phyloP scores from a whole-genome alignment of 139 green algal genomes.

The Chlorella sp. region DNA sequence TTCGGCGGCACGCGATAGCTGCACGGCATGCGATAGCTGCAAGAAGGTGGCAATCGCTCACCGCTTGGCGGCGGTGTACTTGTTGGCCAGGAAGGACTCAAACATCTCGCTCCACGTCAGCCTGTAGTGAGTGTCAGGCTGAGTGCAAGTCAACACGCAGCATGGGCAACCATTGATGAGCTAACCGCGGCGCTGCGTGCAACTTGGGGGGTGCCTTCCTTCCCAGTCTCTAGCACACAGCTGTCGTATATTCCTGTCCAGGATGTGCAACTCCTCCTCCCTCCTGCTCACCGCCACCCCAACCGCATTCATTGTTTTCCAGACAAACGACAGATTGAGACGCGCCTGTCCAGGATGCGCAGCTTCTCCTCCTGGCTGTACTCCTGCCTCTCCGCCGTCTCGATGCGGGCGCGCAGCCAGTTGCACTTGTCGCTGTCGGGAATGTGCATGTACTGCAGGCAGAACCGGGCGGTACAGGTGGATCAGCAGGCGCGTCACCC shows the following conservation, averaged over 20 bases:
- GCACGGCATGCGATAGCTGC: too few relatives aligned
- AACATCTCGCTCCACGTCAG: constrained; percentile 96
- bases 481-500: too few relatives aligned
- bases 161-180: too few relatives aligned
- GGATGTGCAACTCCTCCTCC: background rate
- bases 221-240: too few relatives aligned
- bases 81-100: constrained; percentile 97
- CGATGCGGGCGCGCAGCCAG: constrained; percentile 92
- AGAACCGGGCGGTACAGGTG: too few relatives aligned
- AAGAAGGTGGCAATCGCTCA: background rate
- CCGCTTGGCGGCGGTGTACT: constrained; percentile 90
- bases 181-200: too few relatives aligned
- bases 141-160: too few relatives aligned
- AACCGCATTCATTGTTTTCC: too few relatives aligned
- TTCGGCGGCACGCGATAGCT: too few relatives aligned
- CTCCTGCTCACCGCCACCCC: background rate
- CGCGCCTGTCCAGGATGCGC: constrained; percentile 94
- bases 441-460: constrained; percentile 99
- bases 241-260: too few relatives aligned
- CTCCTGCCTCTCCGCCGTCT: constrained; percentile 59
- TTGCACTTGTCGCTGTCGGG: constrained; percentile 92
- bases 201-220: too few relatives aligned
- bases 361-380: constrained; percentile 73
- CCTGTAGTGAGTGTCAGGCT: background rate
- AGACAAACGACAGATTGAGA: too few relatives aligned